These are phyloP conservation scores for Bacidia gigantensis DNA, from an alignment of 495 filamentous ascomycete genomes.

Conservation along the genomic window DNA sequence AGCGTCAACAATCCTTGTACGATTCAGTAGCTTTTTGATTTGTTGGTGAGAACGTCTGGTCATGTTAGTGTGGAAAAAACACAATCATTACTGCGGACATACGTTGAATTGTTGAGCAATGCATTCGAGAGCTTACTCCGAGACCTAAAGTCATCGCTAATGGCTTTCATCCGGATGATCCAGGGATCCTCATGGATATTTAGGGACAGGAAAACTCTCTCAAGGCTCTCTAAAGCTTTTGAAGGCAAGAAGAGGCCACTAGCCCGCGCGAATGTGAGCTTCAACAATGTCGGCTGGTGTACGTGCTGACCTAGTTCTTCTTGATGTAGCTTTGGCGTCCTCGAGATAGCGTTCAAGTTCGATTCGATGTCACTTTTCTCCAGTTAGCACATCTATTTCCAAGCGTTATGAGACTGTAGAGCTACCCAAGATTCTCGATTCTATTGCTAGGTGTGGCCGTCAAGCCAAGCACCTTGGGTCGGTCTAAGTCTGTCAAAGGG, in stretches of 20 bases:
- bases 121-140: constrained; percentile 31
- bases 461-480: constrained; percentile 66
- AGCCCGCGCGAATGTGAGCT: constrained; percentile 31
- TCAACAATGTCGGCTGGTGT: constrained; percentile 49
- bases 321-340: constrained; percentile 56
- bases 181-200: constrained; percentile 61
- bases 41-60: constrained; percentile 41
- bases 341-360: constrained; percentile 61
- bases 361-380: constrained; percentile 48
- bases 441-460: constrained; percentile 57
- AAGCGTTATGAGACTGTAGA: background rate
- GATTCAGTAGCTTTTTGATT: constrained; percentile 42
- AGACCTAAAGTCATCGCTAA: constrained; percentile 21
- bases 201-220: constrained; percentile 28
- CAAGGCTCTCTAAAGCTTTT: constrained; percentile 6
- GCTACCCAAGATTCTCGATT: constrained; percentile 31
- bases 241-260: constrained; percentile 1
- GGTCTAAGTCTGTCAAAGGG: constrained; percentile 23
- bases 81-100: background rate
- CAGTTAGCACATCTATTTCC: background rate
- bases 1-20: constrained; percentile 35
- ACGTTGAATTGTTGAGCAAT: constrained; percentile 40
- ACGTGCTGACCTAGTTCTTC: constrained; percentile 55
- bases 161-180: constrained; percentile 35
- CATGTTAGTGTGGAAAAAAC: background rate